Conservation (phyloP, 2,329 filamentous ascomycete species). For the Neonectria hederae region DNA sequence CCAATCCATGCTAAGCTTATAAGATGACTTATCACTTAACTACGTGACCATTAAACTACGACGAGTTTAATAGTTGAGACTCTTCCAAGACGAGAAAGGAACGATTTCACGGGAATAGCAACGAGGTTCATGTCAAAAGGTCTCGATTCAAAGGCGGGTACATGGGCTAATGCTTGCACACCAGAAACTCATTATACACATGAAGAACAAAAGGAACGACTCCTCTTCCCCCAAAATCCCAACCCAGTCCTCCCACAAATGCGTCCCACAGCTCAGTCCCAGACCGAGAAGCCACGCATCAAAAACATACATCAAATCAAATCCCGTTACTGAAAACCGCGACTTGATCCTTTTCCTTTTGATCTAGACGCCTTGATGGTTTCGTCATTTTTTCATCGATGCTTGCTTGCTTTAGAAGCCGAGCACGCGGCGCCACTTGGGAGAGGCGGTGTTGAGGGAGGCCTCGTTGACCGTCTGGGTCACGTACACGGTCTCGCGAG, state of each 20-base stretch:
- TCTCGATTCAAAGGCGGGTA: constrained; percentile 21
- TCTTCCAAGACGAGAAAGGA: too few species aligned
- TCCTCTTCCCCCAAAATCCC: constrained; percentile 12
- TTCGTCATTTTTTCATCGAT: constrained; percentile 1
- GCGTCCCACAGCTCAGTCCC: constrained; percentile 13
- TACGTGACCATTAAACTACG: too few species aligned
- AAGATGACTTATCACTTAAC: too few species aligned
- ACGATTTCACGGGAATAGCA: neutral
- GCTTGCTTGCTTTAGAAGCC: constrained; percentile 9
- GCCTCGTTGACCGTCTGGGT: constrained; percentile 33
- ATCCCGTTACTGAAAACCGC: neutral
- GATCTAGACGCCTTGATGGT: constrained; percentile 10
- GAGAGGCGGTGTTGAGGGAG: neutral
- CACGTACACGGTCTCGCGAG: constrained; percentile 39
- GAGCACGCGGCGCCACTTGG: constrained; percentile 20
- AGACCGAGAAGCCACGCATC: constrained; percentile 10
- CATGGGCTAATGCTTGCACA: constrained; percentile 14
- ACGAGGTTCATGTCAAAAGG: constrained; percentile 5
- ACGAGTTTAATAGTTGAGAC: too few species aligned
- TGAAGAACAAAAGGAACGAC: constrained; percentile 19
- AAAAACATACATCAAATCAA: constrained; percentile 8
- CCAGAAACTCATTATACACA: constrained; percentile 22
- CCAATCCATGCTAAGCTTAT: too few species aligned
- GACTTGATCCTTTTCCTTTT: constrained; percentile 7
- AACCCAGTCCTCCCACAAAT: constrained; percentile 12